Evolutionary conservation across 805 yeast genomes (phyloP).

Genomic region (Ogataea pilisensis): DNA sequence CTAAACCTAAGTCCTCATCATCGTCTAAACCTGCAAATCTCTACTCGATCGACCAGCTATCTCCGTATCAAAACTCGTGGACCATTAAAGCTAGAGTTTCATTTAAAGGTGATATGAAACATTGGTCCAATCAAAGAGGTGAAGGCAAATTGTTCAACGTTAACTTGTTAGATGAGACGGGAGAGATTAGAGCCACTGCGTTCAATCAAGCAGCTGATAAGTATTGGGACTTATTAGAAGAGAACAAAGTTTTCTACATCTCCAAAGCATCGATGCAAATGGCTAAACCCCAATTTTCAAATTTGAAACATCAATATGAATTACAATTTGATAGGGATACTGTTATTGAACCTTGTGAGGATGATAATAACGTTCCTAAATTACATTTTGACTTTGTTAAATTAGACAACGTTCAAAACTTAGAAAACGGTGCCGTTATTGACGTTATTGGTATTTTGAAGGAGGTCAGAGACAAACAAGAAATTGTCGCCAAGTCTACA

Average conservation of each 20-base stretch:
- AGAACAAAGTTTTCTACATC: slow-evolving; percentile 84
- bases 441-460: slow-evolving; percentile 88
- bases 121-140: slow-evolving; percentile 83
- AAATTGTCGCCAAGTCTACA: slow-evolving; percentile 79
- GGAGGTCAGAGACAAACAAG: slow-evolving; percentile 68
- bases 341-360: slow-evolving; percentile 59
- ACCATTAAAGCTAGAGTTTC: slow-evolving; percentile 90
- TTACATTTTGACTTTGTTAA: slow-evolving; percentile 72
- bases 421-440: slow-evolving; percentile 66
- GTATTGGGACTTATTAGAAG: slow-evolving; percentile 71
- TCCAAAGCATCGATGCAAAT: slow-evolving; percentile 76
- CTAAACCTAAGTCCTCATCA: slow-evolving; percentile 16
- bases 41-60: slow-evolving; percentile 77
- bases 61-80: slow-evolving; percentile 91
- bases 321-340: slow-evolving; percentile 77
- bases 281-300: slow-evolving; percentile 82
- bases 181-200: slow-evolving; percentile 94
- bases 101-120: slow-evolving; percentile 79
- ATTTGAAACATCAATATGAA: slow-evolving; percentile 85
- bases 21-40: slow-evolving; percentile 37
- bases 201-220: slow-evolving; percentile 84
- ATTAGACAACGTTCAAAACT: slow-evolving; percentile 58
- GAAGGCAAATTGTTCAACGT: slow-evolving; percentile 88
- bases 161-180: slow-evolving; percentile 87
- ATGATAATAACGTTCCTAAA: slow-evolving; percentile 66